Conservation (phyloP, 2,329 filamentous ascomycete species). For the Talaromyces rugulosus region DNA sequence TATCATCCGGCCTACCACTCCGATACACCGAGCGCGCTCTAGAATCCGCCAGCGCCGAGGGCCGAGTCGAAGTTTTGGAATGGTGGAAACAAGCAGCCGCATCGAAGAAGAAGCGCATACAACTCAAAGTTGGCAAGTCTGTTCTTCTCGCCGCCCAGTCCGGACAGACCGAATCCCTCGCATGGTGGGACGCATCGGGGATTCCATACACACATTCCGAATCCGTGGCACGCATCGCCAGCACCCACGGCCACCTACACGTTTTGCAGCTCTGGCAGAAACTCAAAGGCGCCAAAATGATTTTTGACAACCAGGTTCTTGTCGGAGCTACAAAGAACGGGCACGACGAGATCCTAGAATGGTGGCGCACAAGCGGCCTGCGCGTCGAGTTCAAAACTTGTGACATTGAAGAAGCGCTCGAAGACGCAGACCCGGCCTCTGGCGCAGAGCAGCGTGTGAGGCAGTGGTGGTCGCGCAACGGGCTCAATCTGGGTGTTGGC, state of each 20-base stretch:
- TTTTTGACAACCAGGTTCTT: conserved; percentile 78
- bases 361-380: conserved; percentile 75
- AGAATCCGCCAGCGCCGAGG: conserved; percentile 80
- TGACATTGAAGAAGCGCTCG: conserved; percentile 90
- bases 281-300: conserved; percentile 69
- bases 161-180: conserved; percentile 70
- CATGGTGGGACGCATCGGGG: conserved; percentile 82
- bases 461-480: conserved; percentile 84
- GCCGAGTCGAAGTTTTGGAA: conserved; percentile 78
- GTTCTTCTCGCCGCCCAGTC: conserved; percentile 80
- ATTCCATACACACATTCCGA: conserved; percentile 78
- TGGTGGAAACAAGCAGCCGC: conserved; percentile 77
- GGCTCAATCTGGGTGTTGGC: conserved; percentile 72
- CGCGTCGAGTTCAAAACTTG: conserved; percentile 90
- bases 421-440: conserved; percentile 67
- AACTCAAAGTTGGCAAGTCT: conserved; percentile 76
- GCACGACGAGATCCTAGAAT: conserved; percentile 78
- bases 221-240: conserved; percentile 77
- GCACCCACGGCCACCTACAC: conserved; percentile 75
- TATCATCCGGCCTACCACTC: conserved; percentile 70
- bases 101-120: conserved; percentile 38
- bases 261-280: conserved; percentile 80
- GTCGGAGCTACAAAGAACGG: conserved; percentile 85
- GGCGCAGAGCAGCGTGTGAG: conserved; percentile 68
- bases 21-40: conserved; percentile 84